Conservation (phyloP, 495 filamentous ascomycete species). For the Aspergillus biplanus region DNA sequence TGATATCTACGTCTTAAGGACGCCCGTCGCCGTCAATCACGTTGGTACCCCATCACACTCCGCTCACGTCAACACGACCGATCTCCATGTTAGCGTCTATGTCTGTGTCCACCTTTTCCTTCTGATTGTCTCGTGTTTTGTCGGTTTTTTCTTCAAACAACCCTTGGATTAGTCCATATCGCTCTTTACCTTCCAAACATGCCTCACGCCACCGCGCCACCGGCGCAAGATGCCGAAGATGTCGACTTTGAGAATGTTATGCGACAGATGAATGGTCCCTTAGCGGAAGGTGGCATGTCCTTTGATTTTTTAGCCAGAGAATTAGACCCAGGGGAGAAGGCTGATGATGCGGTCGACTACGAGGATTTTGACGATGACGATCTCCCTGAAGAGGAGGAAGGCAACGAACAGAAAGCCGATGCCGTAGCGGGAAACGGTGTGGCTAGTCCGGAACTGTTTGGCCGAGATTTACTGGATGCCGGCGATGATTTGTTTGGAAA, state of each 20-base stretch:
- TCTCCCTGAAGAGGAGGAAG: conserved; percentile 67
- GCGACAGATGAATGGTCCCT: conserved; percentile 50
- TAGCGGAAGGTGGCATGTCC: conserved; percentile 36
- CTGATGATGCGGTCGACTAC: conserved; percentile 81
- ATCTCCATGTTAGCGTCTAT: conserved; percentile 5
- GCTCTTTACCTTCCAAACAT: conserved; percentile 30
- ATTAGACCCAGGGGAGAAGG: conserved; percentile 70
- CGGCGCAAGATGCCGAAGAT: conserved; percentile 42
- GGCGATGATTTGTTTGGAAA: conserved; percentile 48
- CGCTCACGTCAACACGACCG: not conserved
- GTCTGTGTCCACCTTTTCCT: not conserved
- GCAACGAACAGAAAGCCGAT: conserved; percentile 18
- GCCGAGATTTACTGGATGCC: conserved; percentile 27
- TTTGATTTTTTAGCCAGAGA: conserved; percentile 52
- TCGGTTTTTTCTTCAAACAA: not conserved
- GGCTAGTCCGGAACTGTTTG: conserved; percentile 20
- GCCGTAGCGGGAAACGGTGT: conserved; percentile 9
- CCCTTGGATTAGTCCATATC: not conserved
- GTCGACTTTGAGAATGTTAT: conserved; percentile 55
- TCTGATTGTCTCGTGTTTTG: not conserved
- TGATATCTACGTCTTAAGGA: not conserved
- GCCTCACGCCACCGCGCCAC: conserved; percentile 52
- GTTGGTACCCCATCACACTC: not conserved
- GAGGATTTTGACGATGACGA: conserved; percentile 82
- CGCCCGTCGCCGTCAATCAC: not conserved